These are phyloP conservation scores for Barnettozyma siamensis DNA, from an alignment of 805 yeast genomes.

Conservation along the genomic window DNA sequence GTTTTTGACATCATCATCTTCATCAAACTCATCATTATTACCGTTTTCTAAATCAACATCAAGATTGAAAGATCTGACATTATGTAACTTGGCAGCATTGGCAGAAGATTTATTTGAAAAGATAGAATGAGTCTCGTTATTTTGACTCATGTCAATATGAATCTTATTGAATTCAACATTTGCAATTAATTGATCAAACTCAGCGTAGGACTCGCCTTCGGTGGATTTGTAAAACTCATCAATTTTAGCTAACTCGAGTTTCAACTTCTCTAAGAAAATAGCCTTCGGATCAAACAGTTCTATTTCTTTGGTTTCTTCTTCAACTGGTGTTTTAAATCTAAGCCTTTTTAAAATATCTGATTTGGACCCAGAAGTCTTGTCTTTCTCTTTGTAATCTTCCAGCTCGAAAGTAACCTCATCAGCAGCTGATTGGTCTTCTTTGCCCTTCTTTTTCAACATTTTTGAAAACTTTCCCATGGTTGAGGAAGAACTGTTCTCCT, in stretches of 20 bases:
- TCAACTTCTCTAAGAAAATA: slow-evolving; percentile 41
- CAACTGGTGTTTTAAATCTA: neutral
- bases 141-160: slow-evolving; percentile 21
- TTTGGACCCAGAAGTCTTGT: neutral
- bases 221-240: slow-evolving; percentile 44
- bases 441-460: slow-evolving; percentile 2
- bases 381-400: slow-evolving; percentile 12
- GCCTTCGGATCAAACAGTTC: slow-evolving; percentile 29
- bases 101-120: slow-evolving; percentile 20
- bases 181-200: slow-evolving; percentile 39
- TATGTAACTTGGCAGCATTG: slow-evolving; percentile 17
- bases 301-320: slow-evolving; percentile 12
- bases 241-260: slow-evolving; percentile 45
- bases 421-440: neutral
- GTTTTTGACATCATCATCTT: slow-evolving; percentile 23
- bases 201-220: slow-evolving; percentile 40
- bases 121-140: slow-evolving; percentile 20
- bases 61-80: slow-evolving; percentile 18
- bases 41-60: slow-evolving; percentile 16
- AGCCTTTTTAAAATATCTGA: neutral
- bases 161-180: slow-evolving; percentile 39
- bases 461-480: slow-evolving; percentile 9
- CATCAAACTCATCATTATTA: slow-evolving; percentile 27
- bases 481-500: neutral
- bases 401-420: slow-evolving; percentile 21